Conservation (phyloP, 2,329 filamentous ascomycete genomes). For the Sclerotinia trifoliorum region DNA sequence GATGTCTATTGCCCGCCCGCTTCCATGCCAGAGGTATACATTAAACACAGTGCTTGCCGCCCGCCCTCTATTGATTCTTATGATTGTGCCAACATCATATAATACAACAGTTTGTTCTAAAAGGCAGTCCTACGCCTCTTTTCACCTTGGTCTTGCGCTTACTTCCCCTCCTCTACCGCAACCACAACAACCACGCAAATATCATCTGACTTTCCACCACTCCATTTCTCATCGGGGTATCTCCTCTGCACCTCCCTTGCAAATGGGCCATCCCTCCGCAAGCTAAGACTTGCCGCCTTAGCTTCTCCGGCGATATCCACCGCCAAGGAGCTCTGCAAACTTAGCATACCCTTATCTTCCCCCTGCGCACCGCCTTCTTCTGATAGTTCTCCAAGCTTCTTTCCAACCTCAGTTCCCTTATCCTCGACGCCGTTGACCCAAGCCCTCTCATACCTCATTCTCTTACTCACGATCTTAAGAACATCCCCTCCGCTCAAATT, state of each 20-base stretch:
- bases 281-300: conserved; percentile 79
- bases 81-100: conserved; percentile 2
- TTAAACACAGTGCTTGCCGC: background rate
- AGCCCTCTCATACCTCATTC: conserved; percentile 72
- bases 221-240: conserved; percentile 82
- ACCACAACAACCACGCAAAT: conserved; percentile 84
- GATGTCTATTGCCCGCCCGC: background rate
- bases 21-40: conserved; percentile 10
- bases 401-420: conserved; percentile 61
- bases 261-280: conserved; percentile 84
- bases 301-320: conserved; percentile 77
- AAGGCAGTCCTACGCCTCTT: background rate
- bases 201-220: conserved; percentile 92
- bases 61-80: background rate
- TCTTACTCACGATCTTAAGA: conserved; percentile 71
- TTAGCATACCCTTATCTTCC: conserved; percentile 41
- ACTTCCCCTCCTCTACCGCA: conserved; percentile 61
- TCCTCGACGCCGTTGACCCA: conserved; percentile 63
- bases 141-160: background rate
- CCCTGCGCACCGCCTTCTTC: conserved; percentile 45
- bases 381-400: conserved; percentile 56
- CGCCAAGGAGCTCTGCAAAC: conserved; percentile 74
- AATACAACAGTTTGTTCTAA: background rate
- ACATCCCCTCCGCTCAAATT: conserved; percentile 92
- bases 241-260: conserved; percentile 89